Evolutionary conservation across 768 basidiomycete genomes (phyloP).

Genomic region (Psilocybe tampanensis): DNA sequence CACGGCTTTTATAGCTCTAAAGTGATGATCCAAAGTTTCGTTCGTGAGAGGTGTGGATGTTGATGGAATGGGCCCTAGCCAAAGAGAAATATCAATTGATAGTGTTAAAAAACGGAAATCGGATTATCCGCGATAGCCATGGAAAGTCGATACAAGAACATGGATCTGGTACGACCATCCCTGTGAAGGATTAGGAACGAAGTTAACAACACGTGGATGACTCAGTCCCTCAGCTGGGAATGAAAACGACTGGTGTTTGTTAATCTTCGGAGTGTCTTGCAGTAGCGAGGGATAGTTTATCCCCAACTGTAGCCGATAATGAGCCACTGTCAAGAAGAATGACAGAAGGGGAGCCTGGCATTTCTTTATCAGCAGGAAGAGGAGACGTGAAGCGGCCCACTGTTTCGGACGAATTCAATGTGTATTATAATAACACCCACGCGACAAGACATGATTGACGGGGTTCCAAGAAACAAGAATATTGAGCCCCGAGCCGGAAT

Average conservation of each 20-base stretch:
- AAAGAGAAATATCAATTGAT: slow-evolving; percentile 15
- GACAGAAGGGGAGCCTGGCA: slow-evolving; percentile 17
- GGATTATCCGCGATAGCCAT: slow-evolving; percentile 28
- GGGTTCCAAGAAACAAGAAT: slow-evolving; percentile 11
- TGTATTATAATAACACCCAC: slow-evolving; percentile 8
- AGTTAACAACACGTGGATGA: slow-evolving; percentile 26
- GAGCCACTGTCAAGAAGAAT: slow-evolving; percentile 19
- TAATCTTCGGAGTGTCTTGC: slow-evolving; percentile 25
- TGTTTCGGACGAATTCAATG: slow-evolving; percentile 22
- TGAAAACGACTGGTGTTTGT: slow-evolving; percentile 19
- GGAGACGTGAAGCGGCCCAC: slow-evolving; percentile 21
- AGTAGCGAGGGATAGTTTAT: slow-evolving; percentile 29
- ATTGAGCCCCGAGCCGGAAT: slow-evolving; percentile 4
- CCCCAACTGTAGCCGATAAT: slow-evolving; percentile 32
- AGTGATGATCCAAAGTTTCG: slow-evolving; percentile 23
- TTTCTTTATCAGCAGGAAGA: slow-evolving; percentile 16
- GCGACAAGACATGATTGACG: slow-evolving; percentile 16
- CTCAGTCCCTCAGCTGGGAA: slow-evolving; percentile 23
- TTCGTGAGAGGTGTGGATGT: slow-evolving; percentile 29
- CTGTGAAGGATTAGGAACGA: slow-evolving; percentile 29
- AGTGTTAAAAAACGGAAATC: slow-evolving; percentile 14
- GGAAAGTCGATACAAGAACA: slow-evolving; percentile 28
- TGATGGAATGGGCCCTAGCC: slow-evolving; percentile 19
- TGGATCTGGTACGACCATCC: slow-evolving; percentile 31
- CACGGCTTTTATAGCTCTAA: slow-evolving; percentile 24